These are phyloP conservation scores for Patellifolia procumbens DNA, from an alignment of 179 eudicot species.

Conservation along the genomic window DNA sequence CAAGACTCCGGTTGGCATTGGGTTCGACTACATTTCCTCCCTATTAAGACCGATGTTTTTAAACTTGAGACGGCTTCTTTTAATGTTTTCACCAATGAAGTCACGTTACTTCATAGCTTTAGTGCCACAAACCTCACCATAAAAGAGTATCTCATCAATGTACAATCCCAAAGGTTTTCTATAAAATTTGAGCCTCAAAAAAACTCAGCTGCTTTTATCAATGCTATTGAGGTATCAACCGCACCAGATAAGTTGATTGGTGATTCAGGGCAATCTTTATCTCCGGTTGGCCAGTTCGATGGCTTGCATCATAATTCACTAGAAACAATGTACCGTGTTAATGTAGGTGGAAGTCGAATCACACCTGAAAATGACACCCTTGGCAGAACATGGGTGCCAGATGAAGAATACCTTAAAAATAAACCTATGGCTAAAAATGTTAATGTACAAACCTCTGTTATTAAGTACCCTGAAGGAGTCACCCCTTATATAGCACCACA, in stretches of 20 bases:
- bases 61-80: constrained; percentile 47
- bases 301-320: constrained; percentile 46
- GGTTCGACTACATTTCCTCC: constrained; percentile 74
- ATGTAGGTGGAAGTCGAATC: constrained; percentile 64
- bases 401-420: constrained; percentile 36
- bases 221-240: constrained; percentile 82
- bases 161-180: constrained; percentile 45
- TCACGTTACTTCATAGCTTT: constrained; percentile 66
- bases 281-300: constrained; percentile 38
- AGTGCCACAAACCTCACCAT: constrained; percentile 27
- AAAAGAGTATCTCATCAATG: constrained; percentile 67
- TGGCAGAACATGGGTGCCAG: constrained; percentile 70
- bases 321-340: constrained; percentile 60
- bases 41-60: constrained; percentile 42
- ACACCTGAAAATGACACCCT: constrained; percentile 64
- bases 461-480: constrained; percentile 49
- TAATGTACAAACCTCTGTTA: constrained; percentile 35
- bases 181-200: constrained; percentile 55
- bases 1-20: constrained; percentile 77
- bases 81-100: constrained; percentile 50
- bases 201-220: constrained; percentile 60
- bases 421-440: constrained; percentile 38
- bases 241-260: constrained; percentile 58
- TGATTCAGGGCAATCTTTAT: constrained; percentile 47
- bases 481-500: constrained; percentile 64